These are phyloP conservation scores for Sphaerulina vaccinii DNA, from an alignment of 2,329 filamentous ascomycete species.

Conservation along the genomic window DNA sequence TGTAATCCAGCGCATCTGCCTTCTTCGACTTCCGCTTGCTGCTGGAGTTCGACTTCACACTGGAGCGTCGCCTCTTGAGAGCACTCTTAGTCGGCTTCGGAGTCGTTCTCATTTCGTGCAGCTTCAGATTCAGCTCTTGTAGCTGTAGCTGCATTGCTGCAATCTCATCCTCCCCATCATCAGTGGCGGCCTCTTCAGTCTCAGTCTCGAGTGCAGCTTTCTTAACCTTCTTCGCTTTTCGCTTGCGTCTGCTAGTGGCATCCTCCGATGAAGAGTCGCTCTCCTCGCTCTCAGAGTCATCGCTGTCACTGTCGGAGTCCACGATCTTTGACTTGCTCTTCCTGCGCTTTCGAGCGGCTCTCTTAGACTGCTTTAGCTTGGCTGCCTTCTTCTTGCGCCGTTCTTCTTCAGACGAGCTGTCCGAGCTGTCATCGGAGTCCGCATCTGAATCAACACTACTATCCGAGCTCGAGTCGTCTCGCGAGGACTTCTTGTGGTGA, in stretches of 20 bases:
- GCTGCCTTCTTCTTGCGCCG: slow-evolving; percentile 24
- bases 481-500: slow-evolving; percentile 21
- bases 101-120: slow-evolving; percentile 21
- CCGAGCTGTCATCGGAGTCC: slow-evolving; percentile 23
- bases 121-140: slow-evolving; percentile 22
- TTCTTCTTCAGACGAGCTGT: slow-evolving; percentile 29
- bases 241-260: slow-evolving; percentile 24
- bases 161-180: slow-evolving; percentile 19
- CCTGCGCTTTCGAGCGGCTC: slow-evolving; percentile 25
- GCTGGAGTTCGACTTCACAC: slow-evolving; percentile 21
- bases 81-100: slow-evolving; percentile 19
- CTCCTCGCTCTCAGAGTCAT: slow-evolving; percentile 12
- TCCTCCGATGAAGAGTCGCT: slow-evolving; percentile 24
- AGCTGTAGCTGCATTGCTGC: slow-evolving; percentile 23
- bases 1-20: slow-evolving; percentile 58
- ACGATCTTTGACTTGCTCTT: slow-evolving; percentile 27
- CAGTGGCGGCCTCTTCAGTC: slow-evolving; percentile 20
- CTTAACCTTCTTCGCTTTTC: slow-evolving; percentile 26
- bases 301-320: slow-evolving; percentile 22
- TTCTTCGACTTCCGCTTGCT: slow-evolving; percentile 26
- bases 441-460: slow-evolving; percentile 15
- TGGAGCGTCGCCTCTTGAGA: slow-evolving; percentile 23
- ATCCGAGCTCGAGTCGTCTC: slow-evolving; percentile 26
- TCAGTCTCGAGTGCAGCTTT: slow-evolving; percentile 17
- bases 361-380: slow-evolving; percentile 27